A percentile compares a stretch with the other conserved stretches of the same genome.
Evolutionary conservation across 116 monocot species (phyloP).

Genomic region (Zostera marina): DNA sequence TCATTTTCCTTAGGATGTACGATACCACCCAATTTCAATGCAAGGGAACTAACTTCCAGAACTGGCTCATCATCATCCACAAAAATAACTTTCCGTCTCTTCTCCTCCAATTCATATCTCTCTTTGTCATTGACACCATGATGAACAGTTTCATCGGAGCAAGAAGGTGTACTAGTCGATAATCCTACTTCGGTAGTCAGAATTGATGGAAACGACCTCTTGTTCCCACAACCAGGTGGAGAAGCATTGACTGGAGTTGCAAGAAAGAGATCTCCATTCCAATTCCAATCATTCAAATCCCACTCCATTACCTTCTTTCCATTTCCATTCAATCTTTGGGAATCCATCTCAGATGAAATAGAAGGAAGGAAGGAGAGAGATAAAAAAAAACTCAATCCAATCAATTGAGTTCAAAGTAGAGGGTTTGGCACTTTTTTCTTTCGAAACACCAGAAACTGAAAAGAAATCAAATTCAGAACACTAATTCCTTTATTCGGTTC

Average conservation of each 20-base stretch:
- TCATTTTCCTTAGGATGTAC: slow-evolving; percentile 19
- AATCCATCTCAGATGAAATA: not conserved
- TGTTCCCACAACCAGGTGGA: slow-evolving; percentile 29
- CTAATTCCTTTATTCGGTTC: too few species aligned
- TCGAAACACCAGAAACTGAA: too few species aligned
- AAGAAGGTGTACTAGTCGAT: slow-evolving; percentile 32
- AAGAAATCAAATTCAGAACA: too few species aligned
- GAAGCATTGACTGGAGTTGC: slow-evolving; percentile 29
- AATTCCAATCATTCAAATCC: slow-evolving; percentile 74
- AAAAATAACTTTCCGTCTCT: slow-evolving; percentile 20
- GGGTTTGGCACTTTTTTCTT: too few species aligned
- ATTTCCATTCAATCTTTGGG: slow-evolving; percentile 10
- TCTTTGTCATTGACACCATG: slow-evolving; percentile 11
- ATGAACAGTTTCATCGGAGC: slow-evolving; percentile 26
- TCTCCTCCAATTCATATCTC: slow-evolving; percentile 30
- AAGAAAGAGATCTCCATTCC: slow-evolving; percentile 57
- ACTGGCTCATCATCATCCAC: slow-evolving; percentile 23
- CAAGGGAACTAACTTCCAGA: slow-evolving; percentile 23
- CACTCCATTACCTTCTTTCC: slow-evolving; percentile 42
- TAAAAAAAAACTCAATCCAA: not conserved
- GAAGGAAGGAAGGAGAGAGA: not conserved
- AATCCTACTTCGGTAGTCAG: slow-evolving; percentile 2
- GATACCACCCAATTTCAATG: slow-evolving; percentile 49
- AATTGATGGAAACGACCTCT: slow-evolving; percentile 19
- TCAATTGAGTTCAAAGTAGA: too few species aligned